Evolutionary conservation across 306 rosid species (phyloP).

Genomic region (Dryas octopetala): DNA sequence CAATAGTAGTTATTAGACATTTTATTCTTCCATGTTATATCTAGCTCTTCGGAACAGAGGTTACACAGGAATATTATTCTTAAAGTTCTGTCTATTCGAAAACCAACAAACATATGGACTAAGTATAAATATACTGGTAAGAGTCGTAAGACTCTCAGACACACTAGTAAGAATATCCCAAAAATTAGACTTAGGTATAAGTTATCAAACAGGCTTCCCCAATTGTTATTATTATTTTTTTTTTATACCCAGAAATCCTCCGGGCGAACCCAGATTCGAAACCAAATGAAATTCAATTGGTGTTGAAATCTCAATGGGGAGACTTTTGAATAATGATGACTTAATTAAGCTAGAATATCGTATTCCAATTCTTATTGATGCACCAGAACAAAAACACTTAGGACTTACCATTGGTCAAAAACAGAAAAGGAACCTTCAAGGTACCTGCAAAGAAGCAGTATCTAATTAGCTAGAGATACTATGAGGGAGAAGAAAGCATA

Average conservation of each 20-base stretch:
- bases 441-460: slow-evolving; percentile 21
- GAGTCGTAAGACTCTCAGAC: neutral
- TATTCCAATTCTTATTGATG: neutral
- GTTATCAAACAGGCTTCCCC: neutral
- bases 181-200: neutral
- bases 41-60: neutral
- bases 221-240: neutral
- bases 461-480: neutral
- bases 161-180: neutral
- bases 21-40: neutral
- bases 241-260: no score
- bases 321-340: no score
- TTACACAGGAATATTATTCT: neutral
- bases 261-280: neutral
- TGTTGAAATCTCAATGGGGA: no score
- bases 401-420: slow-evolving; percentile 37
- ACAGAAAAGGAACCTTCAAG: slow-evolving; percentile 35
- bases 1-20: neutral
- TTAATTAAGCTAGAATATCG: neutral
- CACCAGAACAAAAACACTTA: neutral
- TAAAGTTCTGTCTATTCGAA: neutral
- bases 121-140: neutral
- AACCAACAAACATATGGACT: neutral
- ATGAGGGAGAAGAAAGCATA: neutral
- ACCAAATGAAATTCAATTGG: neutral